These are phyloP conservation scores for Gaeumannomyces tritici DNA, from an alignment of 2,329 filamentous ascomycete genomes.

Conservation along the genomic window DNA sequence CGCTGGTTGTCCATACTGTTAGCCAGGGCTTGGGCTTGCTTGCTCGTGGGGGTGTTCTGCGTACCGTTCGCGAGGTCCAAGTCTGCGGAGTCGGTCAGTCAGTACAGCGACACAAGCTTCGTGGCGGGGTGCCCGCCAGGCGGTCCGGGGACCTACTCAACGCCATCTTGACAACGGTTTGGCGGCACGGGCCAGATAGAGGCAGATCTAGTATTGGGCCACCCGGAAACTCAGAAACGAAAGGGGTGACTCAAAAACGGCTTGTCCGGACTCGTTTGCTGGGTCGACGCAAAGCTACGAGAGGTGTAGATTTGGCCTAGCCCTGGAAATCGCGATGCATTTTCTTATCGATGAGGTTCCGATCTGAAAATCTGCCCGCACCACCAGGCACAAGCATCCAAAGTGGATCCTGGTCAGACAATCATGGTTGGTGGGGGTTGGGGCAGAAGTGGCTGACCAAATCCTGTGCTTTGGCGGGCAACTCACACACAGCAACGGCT, in stretches of 20 bases:
- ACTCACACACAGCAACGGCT: no score
- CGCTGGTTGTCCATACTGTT: constrained; percentile 29
- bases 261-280: background rate
- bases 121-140: background rate
- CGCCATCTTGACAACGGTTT: constrained; percentile 36
- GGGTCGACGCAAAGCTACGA: background rate
- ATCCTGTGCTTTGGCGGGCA: background rate
- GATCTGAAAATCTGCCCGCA: background rate
- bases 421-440: background rate
- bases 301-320: background rate
- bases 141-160: constrained; percentile 38
- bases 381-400: no score
- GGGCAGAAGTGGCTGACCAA: background rate
- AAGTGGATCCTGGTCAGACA: background rate
- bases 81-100: constrained; percentile 39
- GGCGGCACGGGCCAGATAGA: background rate
- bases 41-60: constrained; percentile 11
- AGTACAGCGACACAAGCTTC: background rate
- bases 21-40: constrained; percentile 7
- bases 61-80: constrained; percentile 78
- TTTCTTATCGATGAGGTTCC: background rate
- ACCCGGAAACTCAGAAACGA: background rate
- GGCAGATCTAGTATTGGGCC: background rate
- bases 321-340: background rate
- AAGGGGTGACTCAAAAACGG: background rate